Evolutionary conservation across 2,329 filamentous ascomycete species (phyloP).

Genomic region (Zasmidium cellare): DNA sequence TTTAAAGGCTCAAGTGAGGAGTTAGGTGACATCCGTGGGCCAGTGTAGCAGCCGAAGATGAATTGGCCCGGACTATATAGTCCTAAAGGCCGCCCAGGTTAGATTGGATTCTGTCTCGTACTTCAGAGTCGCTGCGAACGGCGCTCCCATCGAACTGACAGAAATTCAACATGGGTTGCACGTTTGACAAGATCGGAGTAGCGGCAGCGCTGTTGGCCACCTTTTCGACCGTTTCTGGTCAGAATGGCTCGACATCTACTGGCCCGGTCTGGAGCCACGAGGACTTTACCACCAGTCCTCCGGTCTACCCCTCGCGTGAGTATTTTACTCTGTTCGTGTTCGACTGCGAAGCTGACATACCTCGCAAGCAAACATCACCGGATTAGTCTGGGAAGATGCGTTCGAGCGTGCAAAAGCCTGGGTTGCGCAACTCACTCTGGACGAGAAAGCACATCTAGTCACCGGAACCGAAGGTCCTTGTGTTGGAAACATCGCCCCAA

Average conservation of each 20-base stretch:
- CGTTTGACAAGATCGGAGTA: constrained; percentile 13
- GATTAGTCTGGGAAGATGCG: constrained; percentile 38
- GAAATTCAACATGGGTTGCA: constrained; percentile 9
- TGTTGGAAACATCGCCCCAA: constrained; percentile 27
- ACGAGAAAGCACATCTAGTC: constrained; percentile 43
- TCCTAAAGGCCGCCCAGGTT: not conserved
- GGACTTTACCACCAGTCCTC: constrained; percentile 21
- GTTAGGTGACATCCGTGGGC: not conserved
- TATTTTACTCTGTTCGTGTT: not conserved
- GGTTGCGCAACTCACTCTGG: constrained; percentile 39
- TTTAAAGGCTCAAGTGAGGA: not conserved
- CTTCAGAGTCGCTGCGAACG: not conserved
- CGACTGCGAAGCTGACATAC: not conserved
- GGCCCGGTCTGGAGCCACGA: constrained; percentile 23
- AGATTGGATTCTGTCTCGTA: not conserved
- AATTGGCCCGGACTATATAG: constrained; percentile 3
- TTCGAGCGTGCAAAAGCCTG: constrained; percentile 42
- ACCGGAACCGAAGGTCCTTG: constrained; percentile 29
- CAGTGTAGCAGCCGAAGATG: not conserved
- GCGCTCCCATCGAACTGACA: not conserved
- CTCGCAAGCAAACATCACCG: constrained; percentile 21
- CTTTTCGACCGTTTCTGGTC: constrained; percentile 17
- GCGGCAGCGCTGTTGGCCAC: constrained; percentile 15
- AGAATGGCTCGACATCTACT: constrained; percentile 6
- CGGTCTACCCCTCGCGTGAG: constrained; percentile 22